Evolutionary conservation across 2,329 filamentous ascomycete species (phyloP).

Genomic region (Mycogone perniciosa): DNA sequence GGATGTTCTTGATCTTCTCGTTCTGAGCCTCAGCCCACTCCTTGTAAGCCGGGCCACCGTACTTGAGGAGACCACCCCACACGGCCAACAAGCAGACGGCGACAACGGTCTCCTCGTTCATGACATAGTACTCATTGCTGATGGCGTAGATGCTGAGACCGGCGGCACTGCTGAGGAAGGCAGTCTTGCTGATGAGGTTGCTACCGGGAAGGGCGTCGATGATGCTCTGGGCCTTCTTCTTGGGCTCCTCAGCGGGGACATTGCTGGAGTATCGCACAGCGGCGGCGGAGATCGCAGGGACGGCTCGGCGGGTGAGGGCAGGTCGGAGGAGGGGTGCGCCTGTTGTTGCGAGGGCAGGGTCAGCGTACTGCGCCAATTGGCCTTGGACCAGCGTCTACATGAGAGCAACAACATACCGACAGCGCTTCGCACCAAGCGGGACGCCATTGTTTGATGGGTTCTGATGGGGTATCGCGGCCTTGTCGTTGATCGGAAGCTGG

Average conservation of each 20-base stretch:
- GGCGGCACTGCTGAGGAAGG: conserved; percentile 88
- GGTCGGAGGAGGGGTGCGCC: conserved; percentile 89
- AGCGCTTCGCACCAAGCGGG: conserved; percentile 91
- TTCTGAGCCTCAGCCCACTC: conserved; percentile 87
- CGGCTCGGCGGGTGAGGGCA: conserved; percentile 64
- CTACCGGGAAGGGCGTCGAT: conserved; percentile 88
- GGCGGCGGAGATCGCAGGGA: conserved; percentile 68
- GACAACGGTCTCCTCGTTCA: conserved; percentile 98
- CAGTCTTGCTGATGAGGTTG: conserved; percentile 90
- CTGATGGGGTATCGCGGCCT: conserved; percentile 45
- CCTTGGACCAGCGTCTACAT: conserved; percentile 13
- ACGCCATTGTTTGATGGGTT: conserved; percentile 80
- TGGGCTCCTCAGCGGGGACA: conserved; percentile 80
- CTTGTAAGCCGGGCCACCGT: conserved; percentile 83
- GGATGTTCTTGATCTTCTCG: conserved; percentile 87
- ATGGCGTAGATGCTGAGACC: conserved; percentile 90
- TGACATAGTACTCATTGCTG: conserved; percentile 98
- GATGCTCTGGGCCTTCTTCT: conserved; percentile 95
- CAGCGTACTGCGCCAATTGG: conserved; percentile 25
- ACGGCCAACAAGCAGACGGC: conserved; percentile 88
- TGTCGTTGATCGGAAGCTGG: conserved; percentile 40
- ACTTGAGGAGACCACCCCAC: conserved; percentile 89
- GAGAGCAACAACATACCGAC: conserved; percentile 61
- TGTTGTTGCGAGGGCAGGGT: conserved; percentile 35
- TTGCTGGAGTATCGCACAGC: conserved; percentile 65